phyloP scores from a whole-genome alignment of 139 green algal genomes.

The Chlamydomonas sp. region DNA sequence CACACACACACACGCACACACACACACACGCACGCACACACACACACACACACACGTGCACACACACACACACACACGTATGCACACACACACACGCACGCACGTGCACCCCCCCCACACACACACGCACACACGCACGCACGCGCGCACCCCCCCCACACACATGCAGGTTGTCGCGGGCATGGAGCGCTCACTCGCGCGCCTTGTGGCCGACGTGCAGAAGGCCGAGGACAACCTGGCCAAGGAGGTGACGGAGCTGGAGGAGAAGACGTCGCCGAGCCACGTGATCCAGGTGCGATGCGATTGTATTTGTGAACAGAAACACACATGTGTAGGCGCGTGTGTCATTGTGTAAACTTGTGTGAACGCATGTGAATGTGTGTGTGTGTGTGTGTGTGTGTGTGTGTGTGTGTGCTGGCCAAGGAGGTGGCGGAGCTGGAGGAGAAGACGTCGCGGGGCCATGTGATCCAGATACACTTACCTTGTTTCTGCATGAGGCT shows the following conservation, averaged over 20 bases:
- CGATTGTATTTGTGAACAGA: too few species aligned
- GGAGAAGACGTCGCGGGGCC: constrained; percentile 22
- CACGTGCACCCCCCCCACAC: too few species aligned
- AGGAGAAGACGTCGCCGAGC: constrained; percentile 24
- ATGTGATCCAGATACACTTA: too few species aligned
- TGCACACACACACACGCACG: constrained; percentile 14
- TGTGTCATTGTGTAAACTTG: neutral
- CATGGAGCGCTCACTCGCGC: constrained; percentile 27
- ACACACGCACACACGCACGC: too few species aligned
- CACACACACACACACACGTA: constrained; percentile 12
- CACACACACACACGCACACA: neutral
- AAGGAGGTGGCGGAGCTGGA: constrained; percentile 32
- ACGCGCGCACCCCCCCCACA: too few species aligned
- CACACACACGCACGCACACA: neutral
- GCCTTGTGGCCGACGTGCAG: constrained; percentile 24
- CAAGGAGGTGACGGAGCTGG: constrained; percentile 30
- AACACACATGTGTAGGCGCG: too few species aligned
- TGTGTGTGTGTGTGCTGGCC: too few species aligned
- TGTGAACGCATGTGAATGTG: too few species aligned
- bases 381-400: too few species aligned
- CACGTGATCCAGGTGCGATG: too few species aligned
- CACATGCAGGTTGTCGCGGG: constrained; percentile 4
- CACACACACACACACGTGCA: neutral
- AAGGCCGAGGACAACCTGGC: constrained; percentile 26
- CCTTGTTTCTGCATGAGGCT: too few species aligned